Percentiles rank a stretch among this genome's conserved stretches.
These are phyloP conservation scores for Annulohypoxylon maeteangense DNA, from an alignment of 495 filamentous ascomycete species.

Conservation along the genomic window DNA sequence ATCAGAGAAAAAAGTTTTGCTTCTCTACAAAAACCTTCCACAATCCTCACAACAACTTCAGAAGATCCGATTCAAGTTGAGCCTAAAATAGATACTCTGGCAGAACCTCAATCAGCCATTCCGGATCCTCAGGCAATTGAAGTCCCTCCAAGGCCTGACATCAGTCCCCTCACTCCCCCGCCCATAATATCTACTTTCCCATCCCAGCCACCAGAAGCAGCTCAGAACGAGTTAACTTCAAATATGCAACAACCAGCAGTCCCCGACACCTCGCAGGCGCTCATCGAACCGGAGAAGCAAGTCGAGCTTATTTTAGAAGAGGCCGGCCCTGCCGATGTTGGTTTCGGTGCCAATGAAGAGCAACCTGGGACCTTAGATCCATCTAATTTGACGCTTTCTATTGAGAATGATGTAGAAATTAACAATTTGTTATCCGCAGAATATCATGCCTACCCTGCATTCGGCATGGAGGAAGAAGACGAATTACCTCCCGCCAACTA, in stretches of 20 bases:
- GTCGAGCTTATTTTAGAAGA: constrained; percentile 14
- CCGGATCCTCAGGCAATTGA: constrained; percentile 14
- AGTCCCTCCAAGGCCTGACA: background rate
- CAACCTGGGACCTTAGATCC: constrained; percentile 52
- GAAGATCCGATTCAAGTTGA: background rate
- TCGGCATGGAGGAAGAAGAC: constrained; percentile 36
- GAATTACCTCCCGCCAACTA: constrained; percentile 27
- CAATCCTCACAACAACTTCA: background rate
- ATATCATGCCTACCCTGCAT: constrained; percentile 29
- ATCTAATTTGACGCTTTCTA: constrained; percentile 50
- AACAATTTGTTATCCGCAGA: constrained; percentile 37
- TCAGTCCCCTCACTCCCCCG: constrained; percentile 19
- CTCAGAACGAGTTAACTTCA: constrained; percentile 1
- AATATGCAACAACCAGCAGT: constrained; percentile 22
- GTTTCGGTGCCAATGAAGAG: constrained; percentile 28
- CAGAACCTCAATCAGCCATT: constrained; percentile 8
- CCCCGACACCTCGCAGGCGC: constrained; percentile 14
- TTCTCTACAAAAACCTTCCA: background rate
- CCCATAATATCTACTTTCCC: constrained; percentile 17
- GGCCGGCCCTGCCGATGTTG: background rate
- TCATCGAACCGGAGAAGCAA: constrained; percentile 16
- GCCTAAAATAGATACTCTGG: background rate
- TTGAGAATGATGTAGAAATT: constrained; percentile 44
- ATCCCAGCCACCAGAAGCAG: background rate
- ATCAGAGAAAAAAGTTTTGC: constrained; percentile 37